Evolutionary conservation across 2,329 filamentous ascomycete species (phyloP).

Genomic region (Cyphellophora attinorum): DNA sequence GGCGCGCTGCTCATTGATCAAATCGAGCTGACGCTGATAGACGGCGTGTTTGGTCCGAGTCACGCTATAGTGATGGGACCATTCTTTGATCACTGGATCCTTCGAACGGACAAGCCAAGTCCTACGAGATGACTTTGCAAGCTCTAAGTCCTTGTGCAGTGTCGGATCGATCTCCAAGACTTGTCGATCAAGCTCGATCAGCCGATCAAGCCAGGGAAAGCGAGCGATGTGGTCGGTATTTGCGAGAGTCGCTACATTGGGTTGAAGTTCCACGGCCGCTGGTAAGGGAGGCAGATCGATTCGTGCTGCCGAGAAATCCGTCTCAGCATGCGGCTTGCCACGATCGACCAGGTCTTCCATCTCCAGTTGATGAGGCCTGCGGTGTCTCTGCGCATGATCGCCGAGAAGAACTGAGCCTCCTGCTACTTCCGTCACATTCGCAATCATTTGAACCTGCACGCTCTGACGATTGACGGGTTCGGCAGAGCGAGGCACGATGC

Average conservation of each 20-base stretch:
- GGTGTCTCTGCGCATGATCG: too few species aligned
- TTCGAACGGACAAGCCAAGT: neutral
- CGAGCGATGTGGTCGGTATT: neutral
- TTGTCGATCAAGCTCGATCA: slow-evolving; percentile 7
- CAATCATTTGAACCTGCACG: slow-evolving; percentile 12
- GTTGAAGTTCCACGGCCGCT: neutral
- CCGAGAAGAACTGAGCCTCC: too few species aligned
- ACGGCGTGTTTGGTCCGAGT: slow-evolving; percentile 9
- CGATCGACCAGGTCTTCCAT: too few species aligned
- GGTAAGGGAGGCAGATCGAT: neutral
- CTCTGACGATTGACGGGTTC: slow-evolving; percentile 33
- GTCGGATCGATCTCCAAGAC: slow-evolving; percentile 5
- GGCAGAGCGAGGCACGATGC: slow-evolving; percentile 52
- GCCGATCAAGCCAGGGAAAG: neutral
- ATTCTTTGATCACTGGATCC: slow-evolving; percentile 7
- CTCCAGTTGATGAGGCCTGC: too few species aligned
- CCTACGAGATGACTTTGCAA: slow-evolving; percentile 3
- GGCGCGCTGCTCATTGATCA: slow-evolving; percentile 9
- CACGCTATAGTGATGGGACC: slow-evolving; percentile 4
- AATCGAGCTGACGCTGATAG: slow-evolving; percentile 7
- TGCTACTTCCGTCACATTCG: slow-evolving; percentile 11
- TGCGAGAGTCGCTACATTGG: neutral
- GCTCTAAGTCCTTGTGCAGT: too few species aligned
- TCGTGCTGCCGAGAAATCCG: too few species aligned
- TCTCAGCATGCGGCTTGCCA: too few species aligned